These are phyloP conservation scores for Jasminum sambac DNA, from an alignment of 257 asterid species.

Conservation along the genomic window DNA sequence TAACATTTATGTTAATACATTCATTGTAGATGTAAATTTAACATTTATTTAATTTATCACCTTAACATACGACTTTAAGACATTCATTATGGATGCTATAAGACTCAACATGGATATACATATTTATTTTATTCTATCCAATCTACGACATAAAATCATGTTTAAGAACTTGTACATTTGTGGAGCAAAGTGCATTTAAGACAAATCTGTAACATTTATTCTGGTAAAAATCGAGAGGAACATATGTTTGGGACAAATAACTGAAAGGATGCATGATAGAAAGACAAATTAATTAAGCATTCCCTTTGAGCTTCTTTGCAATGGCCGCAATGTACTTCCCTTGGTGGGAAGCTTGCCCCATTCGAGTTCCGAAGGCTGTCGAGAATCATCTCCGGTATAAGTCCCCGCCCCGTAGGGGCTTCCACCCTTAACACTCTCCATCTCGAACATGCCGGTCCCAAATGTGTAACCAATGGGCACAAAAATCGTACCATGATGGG, in stretches of 20 bases:
- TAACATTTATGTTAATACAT: too few relatives aligned
- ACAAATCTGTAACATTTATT: constrained; percentile 10
- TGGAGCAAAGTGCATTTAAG: background rate
- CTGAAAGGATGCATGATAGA: background rate
- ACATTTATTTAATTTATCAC: too few relatives aligned
- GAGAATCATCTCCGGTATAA: constrained; percentile 59
- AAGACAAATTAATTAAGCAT: constrained; percentile 19
- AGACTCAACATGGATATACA: too few relatives aligned
- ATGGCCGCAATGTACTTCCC: constrained; percentile 54
- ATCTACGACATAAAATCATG: background rate
- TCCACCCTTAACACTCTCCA: constrained; percentile 69
- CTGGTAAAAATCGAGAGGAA: background rate
- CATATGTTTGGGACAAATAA: constrained; percentile 5
- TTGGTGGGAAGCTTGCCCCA: constrained; percentile 62
- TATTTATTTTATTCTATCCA: too few relatives aligned
- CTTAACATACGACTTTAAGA: too few relatives aligned
- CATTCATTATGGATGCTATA: too few relatives aligned
- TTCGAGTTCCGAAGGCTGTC: constrained; percentile 59
- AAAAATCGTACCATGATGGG: constrained; percentile 65
- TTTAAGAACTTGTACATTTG: background rate
- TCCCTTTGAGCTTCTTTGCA: constrained; percentile 50
- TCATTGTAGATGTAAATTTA: too few relatives aligned
- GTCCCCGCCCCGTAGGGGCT: constrained; percentile 72
- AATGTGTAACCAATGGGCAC: constrained; percentile 68
- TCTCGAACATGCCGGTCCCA: constrained; percentile 64